Conservation (phyloP, 2,329 filamentous ascomycete species). For the Cytospora mali region DNA sequence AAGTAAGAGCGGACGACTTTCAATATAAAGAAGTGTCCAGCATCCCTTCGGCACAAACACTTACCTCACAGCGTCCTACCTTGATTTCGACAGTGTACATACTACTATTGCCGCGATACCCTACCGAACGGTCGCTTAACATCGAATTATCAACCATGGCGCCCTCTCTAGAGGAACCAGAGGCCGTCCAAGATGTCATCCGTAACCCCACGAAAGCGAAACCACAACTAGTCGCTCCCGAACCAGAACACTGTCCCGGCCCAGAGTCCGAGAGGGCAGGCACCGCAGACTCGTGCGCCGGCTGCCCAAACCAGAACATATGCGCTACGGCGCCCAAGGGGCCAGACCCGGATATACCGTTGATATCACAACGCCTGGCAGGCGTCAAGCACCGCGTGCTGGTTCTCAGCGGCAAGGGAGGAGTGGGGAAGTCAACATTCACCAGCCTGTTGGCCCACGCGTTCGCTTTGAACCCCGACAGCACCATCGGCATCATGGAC, state of each 20-base stretch:
- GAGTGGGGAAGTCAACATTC: conserved; percentile 95
- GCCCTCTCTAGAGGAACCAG: conserved; percentile 75
- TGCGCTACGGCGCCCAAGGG: conserved; percentile 94
- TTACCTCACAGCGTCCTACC: neutral
- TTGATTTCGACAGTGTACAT: neutral
- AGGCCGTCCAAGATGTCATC: conserved; percentile 68
- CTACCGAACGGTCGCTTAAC: neutral
- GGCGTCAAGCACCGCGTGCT: conserved; percentile 90
- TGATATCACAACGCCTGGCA: conserved; percentile 81
- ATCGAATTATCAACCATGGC: conserved; percentile 61
- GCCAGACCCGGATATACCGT: conserved; percentile 88
- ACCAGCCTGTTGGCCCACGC: conserved; percentile 85
- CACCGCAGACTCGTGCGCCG: conserved; percentile 81
- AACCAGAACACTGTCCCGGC: conserved; percentile 95
- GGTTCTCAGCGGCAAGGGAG: conserved; percentile 91
- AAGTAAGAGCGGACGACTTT: neutral
- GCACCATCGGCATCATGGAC: conserved; percentile 92
- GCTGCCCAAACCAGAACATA: conserved; percentile 94
- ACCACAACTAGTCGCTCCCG: conserved; percentile 86
- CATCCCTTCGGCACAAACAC: neutral
- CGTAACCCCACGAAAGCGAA: conserved; percentile 75
- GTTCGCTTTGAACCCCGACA: conserved; percentile 79
- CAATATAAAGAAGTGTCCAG: neutral
- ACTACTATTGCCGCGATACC: neutral
- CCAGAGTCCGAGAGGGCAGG: conserved; percentile 76